These are phyloP conservation scores for Hevea brasiliensis DNA, from an alignment of 345 rosid genomes.

Conservation along the genomic window DNA sequence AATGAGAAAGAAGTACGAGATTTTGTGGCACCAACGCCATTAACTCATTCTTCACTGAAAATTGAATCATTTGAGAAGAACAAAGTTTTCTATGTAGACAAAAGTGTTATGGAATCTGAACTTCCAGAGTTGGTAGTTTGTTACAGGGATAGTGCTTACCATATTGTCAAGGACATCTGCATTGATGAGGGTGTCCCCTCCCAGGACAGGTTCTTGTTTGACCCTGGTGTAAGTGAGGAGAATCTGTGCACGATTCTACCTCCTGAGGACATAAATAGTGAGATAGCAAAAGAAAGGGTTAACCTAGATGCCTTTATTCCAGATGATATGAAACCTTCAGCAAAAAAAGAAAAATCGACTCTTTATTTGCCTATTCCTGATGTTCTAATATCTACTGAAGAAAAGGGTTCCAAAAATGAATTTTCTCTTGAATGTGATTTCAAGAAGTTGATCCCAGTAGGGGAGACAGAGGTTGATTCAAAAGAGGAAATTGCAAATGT, in stretches of 20 bases:
- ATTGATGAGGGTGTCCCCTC: conserved; percentile 68
- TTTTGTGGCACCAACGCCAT: conserved; percentile 20
- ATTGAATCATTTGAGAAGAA: conserved; percentile 32
- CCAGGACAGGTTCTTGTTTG: conserved; percentile 55
- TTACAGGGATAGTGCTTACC: conserved; percentile 54
- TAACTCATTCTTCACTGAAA: conserved; percentile 22
- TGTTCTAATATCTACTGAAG: neutral
- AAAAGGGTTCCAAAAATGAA: conserved; percentile 8
- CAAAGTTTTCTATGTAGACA: conserved; percentile 52
- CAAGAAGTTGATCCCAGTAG: conserved; percentile 15
- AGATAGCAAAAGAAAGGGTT: conserved; percentile 9
- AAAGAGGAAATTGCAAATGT: conserved; percentile 19
- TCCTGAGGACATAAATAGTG: conserved; percentile 25
- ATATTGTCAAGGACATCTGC: conserved; percentile 73
- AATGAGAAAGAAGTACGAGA: conserved; percentile 24
- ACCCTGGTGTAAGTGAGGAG: conserved; percentile 33
- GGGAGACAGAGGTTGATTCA: conserved; percentile 20
- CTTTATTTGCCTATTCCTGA: neutral
- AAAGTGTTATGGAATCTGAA: conserved; percentile 51
- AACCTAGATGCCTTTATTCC: conserved; percentile 14
- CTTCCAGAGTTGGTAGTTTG: conserved; percentile 70
- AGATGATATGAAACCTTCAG: conserved; percentile 25
- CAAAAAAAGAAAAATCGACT: conserved; percentile 17
- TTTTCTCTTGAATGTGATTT: neutral
- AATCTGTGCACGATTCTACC: conserved; percentile 12